Evolutionary conservation across 169 alveolate genomes (phyloP).

Genomic region (Babesia gibsoni): DNA sequence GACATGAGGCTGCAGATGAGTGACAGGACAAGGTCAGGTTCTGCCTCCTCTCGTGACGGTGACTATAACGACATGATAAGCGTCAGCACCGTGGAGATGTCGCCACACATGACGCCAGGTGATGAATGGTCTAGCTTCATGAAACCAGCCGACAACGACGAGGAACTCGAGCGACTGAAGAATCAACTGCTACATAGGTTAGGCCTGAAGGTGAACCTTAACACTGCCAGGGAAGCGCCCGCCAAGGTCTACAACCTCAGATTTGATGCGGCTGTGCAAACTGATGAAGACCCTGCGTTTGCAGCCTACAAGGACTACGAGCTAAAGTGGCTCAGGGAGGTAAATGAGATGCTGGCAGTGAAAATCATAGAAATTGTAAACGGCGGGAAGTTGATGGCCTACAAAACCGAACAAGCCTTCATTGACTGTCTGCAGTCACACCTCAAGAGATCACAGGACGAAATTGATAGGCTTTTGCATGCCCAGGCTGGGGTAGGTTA

Average conservation of each 20-base stretch:
- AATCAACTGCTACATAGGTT: slow-evolving; percentile 27
- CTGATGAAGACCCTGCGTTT: background rate
- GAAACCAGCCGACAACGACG: slow-evolving; percentile 27
- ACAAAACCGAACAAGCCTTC: slow-evolving; percentile 19
- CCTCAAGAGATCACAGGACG: slow-evolving; percentile 22
- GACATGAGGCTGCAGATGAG: slow-evolving; percentile 1
- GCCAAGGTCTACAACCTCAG: background rate
- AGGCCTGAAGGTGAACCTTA: slow-evolving; percentile 8
- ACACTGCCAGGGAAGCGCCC: background rate
- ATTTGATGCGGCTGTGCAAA: slow-evolving; percentile 16
- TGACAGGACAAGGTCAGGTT: slow-evolving; percentile 22
- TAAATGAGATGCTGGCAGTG: slow-evolving; percentile 22
- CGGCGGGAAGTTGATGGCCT: slow-evolving; percentile 19
- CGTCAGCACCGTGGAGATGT: background rate
- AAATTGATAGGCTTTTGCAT: slow-evolving; percentile 22
- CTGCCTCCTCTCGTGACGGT: background rate
- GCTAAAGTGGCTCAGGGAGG: slow-evolving; percentile 6
- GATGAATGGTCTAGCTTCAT: slow-evolving; percentile 50
- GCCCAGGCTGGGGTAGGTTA: background rate
- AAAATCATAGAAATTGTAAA: slow-evolving; percentile 20
- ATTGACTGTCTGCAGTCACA: slow-evolving; percentile 43
- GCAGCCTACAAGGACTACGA: slow-evolving; percentile 8
- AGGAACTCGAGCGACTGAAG: slow-evolving; percentile 10
- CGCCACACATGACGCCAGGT: background rate
- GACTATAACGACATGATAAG: background rate